Percentiles rank a stretch among this genome's conserved stretches.
These are phyloP conservation scores for Tulasnella sp. DNA, from an alignment of 768 basidiomycete species.

Conservation along the genomic window DNA sequence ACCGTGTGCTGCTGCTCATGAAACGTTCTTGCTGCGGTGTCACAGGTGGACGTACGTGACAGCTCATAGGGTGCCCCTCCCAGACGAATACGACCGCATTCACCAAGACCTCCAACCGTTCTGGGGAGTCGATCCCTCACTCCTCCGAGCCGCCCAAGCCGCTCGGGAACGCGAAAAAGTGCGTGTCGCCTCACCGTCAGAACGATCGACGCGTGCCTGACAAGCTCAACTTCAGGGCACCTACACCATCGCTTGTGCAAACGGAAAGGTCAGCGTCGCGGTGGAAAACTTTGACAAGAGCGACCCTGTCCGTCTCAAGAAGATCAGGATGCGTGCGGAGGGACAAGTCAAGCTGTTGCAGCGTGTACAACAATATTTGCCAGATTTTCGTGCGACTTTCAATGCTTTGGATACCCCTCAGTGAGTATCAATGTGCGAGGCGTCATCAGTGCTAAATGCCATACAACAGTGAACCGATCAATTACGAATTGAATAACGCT, in stretches of 20 bases:
- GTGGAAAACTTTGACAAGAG: constrained; percentile 19
- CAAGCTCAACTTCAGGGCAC: constrained; percentile 19
- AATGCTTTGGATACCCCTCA: constrained; percentile 22
- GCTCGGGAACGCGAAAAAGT: not conserved
- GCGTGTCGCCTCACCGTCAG: not conserved
- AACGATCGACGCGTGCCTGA: not conserved
- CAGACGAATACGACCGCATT: constrained; percentile 46
- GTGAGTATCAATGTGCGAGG: constrained; percentile 15
- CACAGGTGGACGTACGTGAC: constrained; percentile 38
- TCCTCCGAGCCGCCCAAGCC: not conserved
- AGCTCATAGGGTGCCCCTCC: constrained; percentile 35
- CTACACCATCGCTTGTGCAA: constrained; percentile 25
- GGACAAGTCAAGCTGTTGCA: constrained; percentile 28
- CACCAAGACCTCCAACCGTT: constrained; percentile 33
- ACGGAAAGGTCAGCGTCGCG: not conserved
- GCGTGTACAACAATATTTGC: constrained; percentile 32
- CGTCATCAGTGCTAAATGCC: not conserved
- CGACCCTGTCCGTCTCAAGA: constrained; percentile 19
- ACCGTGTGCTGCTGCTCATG: not conserved
- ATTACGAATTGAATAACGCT: constrained; percentile 27
- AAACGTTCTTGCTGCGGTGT: not conserved
- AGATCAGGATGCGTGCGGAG: constrained; percentile 15
- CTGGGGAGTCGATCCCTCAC: constrained; percentile 31
- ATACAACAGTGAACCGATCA: constrained; percentile 29
- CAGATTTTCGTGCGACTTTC: constrained; percentile 37